phyloP scores from a whole-genome alignment of 2,329 filamentous ascomycete species.

The Tothia fuscella region DNA sequence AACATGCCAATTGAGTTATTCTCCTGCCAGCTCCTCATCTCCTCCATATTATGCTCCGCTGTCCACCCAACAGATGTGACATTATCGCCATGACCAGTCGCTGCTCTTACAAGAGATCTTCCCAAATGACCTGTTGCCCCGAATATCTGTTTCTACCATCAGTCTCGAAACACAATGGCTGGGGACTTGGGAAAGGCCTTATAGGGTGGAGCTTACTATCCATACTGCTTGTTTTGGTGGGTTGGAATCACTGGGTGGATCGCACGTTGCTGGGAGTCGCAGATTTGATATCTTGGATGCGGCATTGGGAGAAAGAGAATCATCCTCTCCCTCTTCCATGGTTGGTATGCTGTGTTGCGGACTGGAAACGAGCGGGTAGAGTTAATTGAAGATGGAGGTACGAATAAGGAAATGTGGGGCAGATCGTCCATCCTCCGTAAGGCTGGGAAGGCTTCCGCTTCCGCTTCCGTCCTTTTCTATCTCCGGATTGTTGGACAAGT shows the following conservation, averaged over 20 bases:
- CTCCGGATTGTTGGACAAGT: no score
- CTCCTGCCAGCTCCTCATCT: constrained; percentile 58
- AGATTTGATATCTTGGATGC: constrained; percentile 30
- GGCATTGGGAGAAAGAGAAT: constrained; percentile 22
- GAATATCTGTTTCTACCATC: constrained; percentile 51
- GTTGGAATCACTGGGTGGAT: constrained; percentile 62
- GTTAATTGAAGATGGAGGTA: no score
- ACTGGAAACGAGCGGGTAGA: no score
- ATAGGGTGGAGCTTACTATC: constrained; percentile 51
- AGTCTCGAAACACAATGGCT: constrained; percentile 1
- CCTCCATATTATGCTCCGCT: constrained; percentile 59
- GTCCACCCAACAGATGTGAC: constrained; percentile 79
- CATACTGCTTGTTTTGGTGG: constrained; percentile 69
- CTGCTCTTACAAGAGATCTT: constrained; percentile 73
- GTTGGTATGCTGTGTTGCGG: background rate
- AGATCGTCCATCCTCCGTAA: no score
- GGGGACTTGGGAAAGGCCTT: no score
- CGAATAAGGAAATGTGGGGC: no score
- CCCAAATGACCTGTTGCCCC: constrained; percentile 97
- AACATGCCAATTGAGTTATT: constrained; percentile 63
- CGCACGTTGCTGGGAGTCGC: constrained; percentile 69
- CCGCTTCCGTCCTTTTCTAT: no score
- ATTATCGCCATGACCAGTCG: constrained; percentile 66
- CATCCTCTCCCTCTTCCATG: constrained; percentile 18
- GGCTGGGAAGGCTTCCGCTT: no score